Evolutionary conservation across 768 basidiomycete genomes (phyloP), one percentile per base, ranked within the genome.

Genomic region (Heimioporus sp.): DNA sequence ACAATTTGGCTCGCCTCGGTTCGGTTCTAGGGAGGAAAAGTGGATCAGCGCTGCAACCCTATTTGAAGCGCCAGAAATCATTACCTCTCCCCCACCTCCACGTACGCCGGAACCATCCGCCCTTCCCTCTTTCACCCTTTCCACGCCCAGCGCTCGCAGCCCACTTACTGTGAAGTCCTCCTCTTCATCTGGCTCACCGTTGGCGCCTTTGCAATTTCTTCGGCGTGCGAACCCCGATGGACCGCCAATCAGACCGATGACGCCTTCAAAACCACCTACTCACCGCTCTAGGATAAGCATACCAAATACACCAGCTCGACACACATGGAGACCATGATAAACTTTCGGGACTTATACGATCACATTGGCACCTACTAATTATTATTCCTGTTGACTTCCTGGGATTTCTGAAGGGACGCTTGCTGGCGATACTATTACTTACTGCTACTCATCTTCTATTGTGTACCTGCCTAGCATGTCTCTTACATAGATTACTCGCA

Each of bases 11-110:
- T 67, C 71, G 43, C 67, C 68, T 36, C 66, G 70, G 5, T 46
- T 72, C 17, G 74, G 69, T 37, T 60, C 70, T 4, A 76, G 75
- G 49, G 86, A 87, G 54, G 87, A 91, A 61, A 87, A 81, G 57
- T 93, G 91, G 91, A 92, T 93, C 50, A 92, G 82, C 59, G 87
- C 91, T 20, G 72, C 85, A 3, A 86, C 84, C 4, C 72, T 93
- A 12, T 70, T 85, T 24, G 85, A 87, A 61, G 74, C 79, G 12
- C 66, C 75, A 19, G 80, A 80, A 52, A 60, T 66, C 34, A 62
- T 57, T 61, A 69, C 53, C 1, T 56, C 64, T 17, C 60, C 70
- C 55, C 83, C 63, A 3, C 63, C 67, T 53, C 85, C 84, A 45
- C 73, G 71, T 48, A 91, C 87, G 11, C 91, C 89, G 11, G 90